Evolutionary conservation across 2,329 filamentous ascomycete genomes (phyloP).

Genomic region (Pseudogymnoascus sp.): DNA sequence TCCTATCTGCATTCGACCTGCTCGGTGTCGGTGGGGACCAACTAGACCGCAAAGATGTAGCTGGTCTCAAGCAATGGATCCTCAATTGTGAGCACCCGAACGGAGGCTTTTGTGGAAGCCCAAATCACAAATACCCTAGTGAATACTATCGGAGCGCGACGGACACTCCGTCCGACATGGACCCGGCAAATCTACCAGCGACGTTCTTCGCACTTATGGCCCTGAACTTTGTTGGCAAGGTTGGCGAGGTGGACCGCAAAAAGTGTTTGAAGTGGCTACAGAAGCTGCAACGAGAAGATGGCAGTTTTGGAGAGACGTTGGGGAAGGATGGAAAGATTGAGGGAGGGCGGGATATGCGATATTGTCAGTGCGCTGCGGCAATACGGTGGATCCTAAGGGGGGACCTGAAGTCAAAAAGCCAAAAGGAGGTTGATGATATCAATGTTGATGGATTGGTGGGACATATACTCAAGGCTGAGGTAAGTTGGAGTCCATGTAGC

Average conservation of each 20-base stretch:
- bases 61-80: constrained; percentile 62
- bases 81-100: constrained; percentile 71
- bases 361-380: constrained; percentile 75
- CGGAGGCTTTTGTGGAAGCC: constrained; percentile 83
- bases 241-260: constrained; percentile 56
- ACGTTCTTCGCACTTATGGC: constrained; percentile 81
- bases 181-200: constrained; percentile 75
- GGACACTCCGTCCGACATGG: constrained; percentile 48
- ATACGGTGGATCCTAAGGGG: constrained; percentile 76
- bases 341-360: constrained; percentile 76
- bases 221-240: constrained; percentile 51
- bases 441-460: constrained; percentile 59
- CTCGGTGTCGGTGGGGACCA: constrained; percentile 53
- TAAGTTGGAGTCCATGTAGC: constrained; percentile 23
- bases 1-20: constrained; percentile 74
- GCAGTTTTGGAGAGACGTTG: constrained; percentile 82
- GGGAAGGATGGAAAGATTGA: constrained; percentile 49
- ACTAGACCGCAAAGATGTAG: constrained; percentile 39
- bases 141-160: constrained; percentile 27
- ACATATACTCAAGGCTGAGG: constrained; percentile 61
- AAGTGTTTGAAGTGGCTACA: constrained; percentile 67
- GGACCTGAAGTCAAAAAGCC: constrained; percentile 39
- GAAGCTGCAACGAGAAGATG: constrained; percentile 68
- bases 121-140: constrained; percentile 47
- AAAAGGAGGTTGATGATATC: constrained; percentile 59